Conservation (phyloP, 306 rosid species). For the Cucumis hystrix region DNA sequence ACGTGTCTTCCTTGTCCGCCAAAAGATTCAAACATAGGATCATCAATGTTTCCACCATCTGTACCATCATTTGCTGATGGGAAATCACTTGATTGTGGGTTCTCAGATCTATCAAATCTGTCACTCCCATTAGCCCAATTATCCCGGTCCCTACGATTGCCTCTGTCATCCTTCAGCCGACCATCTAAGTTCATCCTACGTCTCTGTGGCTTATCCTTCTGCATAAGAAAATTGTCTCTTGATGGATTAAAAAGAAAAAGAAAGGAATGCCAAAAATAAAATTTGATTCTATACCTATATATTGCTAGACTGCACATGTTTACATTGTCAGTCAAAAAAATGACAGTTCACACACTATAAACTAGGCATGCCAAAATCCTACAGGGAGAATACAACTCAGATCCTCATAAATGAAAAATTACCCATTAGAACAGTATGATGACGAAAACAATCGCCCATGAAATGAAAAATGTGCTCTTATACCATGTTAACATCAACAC, state of each 20-base stretch:
- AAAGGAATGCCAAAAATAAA: not conserved
- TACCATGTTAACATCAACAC: not conserved
- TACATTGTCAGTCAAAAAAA: not conserved
- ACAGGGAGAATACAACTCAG: not conserved
- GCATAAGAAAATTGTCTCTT: conserved; percentile 5
- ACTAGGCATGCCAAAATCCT: not conserved
- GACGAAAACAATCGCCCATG: not conserved
- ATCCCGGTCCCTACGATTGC: conserved; percentile 65
- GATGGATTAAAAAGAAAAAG: not conserved
- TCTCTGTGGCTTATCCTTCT: conserved; percentile 72
- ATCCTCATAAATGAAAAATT: not conserved
- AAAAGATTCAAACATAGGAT: conserved; percentile 67
- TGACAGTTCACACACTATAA: not conserved
- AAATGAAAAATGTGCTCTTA: not conserved
- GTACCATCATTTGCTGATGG: conserved; percentile 46
- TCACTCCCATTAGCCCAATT: conserved; percentile 60
- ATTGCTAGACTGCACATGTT: not conserved
- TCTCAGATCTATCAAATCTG: conserved; percentile 47
- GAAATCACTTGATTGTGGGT: conserved; percentile 48
- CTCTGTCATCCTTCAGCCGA: conserved; percentile 85
- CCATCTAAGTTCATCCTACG: conserved; percentile 57
- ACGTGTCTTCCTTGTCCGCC: conserved; percentile 52
- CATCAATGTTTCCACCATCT: conserved; percentile 70
- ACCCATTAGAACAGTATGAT: not conserved
- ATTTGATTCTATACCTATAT: not conserved